phyloP scores from a whole-genome alignment of 2,329 filamentous ascomycete species.

The Colletotrichum sp. region DNA sequence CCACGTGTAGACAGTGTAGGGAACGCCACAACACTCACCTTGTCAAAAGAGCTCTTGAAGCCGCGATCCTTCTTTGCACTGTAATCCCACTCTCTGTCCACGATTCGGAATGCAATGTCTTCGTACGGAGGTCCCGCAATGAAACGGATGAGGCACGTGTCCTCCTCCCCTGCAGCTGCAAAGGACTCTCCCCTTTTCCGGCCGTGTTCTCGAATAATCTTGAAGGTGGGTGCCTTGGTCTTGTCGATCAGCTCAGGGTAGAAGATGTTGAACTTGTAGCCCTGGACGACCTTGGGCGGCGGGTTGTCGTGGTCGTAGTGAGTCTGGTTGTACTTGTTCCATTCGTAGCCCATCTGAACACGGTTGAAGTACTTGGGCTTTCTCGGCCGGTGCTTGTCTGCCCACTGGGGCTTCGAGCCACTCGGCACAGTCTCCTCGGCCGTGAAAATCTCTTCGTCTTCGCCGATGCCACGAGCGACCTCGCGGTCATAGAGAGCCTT shows the following conservation, averaged over 20 bases:
- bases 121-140: conserved; percentile 95
- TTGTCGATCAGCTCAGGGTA: conserved; percentile 98
- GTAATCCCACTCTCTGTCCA: conserved; percentile 99
- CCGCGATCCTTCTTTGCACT: conserved; percentile 93
- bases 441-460: conserved; percentile 95
- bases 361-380: conserved; percentile 98
- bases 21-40: conserved; percentile 59
- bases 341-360: conserved; percentile 98
- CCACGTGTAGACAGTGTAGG: background rate
- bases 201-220: conserved; percentile 92
- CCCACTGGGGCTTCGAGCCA: conserved; percentile 74
- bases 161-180: conserved; percentile 91
- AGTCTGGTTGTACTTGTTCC: conserved; percentile 99
- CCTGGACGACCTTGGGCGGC: conserved; percentile 96
- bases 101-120: conserved; percentile 95
- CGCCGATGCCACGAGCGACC: conserved; percentile 86
- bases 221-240: conserved; percentile 91
- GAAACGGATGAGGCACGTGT: conserved; percentile 96
- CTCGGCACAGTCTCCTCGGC: conserved; percentile 82
- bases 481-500: conserved; percentile 92
- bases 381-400: conserved; percentile 82
- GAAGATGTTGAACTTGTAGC: conserved; percentile 99
- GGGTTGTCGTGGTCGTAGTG: conserved; percentile 99
- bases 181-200: conserved; percentile 89
- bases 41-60: conserved; percentile 96